A percentile compares a stretch with the other conserved stretches of the same genome.
Conservation (phyloP, 1,139 yeast genomes). For the Blastobotrys petasosporus region DNA sequence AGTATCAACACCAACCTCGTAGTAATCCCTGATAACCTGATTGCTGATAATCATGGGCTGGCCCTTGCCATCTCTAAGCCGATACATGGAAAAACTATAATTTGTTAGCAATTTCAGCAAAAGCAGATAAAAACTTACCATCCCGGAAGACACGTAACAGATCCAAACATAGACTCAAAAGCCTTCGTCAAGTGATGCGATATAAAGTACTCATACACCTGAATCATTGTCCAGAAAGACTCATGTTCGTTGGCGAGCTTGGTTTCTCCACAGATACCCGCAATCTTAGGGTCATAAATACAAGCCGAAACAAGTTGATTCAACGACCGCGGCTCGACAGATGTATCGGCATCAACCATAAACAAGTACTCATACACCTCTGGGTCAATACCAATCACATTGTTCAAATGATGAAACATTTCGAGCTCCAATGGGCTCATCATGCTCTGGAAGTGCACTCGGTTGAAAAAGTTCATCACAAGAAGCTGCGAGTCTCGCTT, state of each 20-base stretch:
- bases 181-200: constrained; percentile 35
- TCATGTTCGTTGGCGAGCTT: constrained; percentile 30
- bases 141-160: constrained; percentile 37
- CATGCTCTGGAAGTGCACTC: constrained; percentile 34
- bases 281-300: constrained; percentile 28
- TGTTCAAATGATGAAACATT: constrained; percentile 29
- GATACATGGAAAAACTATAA: constrained; percentile 32
- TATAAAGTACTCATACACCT: constrained; percentile 35
- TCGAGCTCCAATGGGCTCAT: constrained; percentile 34
- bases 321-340: constrained; percentile 29
- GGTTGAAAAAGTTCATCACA: constrained; percentile 32
- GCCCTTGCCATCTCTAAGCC: constrained; percentile 48
- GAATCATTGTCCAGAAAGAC: constrained; percentile 35
- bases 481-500: constrained; percentile 35
- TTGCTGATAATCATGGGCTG: constrained; percentile 65
- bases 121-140: constrained; percentile 18
- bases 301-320: constrained; percentile 30
- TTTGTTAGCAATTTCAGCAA: constrained; percentile 1
- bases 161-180: constrained; percentile 35
- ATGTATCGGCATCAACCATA: constrained; percentile 37
- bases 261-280: constrained; percentile 36
- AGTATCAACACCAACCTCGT: constrained; percentile 31
- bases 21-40: constrained; percentile 31
- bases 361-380: constrained; percentile 30
- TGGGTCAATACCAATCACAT: constrained; percentile 30